Evolutionary conservation across 441 rosid species (phyloP).

Genomic region (Viola pubescens): DNA sequence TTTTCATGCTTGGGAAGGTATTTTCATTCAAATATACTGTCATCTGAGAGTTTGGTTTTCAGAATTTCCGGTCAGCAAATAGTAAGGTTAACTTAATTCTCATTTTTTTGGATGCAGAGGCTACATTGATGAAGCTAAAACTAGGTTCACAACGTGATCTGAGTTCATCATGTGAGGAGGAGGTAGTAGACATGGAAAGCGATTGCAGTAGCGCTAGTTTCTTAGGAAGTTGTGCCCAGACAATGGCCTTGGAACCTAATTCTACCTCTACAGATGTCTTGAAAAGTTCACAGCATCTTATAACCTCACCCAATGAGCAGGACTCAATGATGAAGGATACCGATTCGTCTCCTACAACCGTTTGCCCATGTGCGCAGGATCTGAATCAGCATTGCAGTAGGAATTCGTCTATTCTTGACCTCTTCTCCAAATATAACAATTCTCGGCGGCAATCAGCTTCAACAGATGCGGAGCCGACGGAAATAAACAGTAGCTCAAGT

Average conservation of each 20-base stretch:
- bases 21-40: not conserved
- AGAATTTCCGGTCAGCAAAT: not conserved
- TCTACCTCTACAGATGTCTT: constrained; percentile 11
- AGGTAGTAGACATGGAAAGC: constrained; percentile 17
- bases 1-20: no score
- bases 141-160: constrained; percentile 45
- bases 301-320: constrained; percentile 12
- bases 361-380: constrained; percentile 12
- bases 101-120: constrained; percentile 35
- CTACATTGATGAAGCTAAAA: constrained; percentile 69
- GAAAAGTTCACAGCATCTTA: not conserved
- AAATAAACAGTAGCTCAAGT: constrained; percentile 6
- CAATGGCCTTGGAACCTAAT: constrained; percentile 6
- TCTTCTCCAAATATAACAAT: constrained; percentile 51
- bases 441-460: constrained; percentile 19
- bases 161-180: constrained; percentile 8
- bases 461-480: constrained; percentile 12
- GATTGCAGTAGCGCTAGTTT: constrained; percentile 13
- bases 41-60: no score
- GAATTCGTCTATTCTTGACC: constrained; percentile 31
- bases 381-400: constrained; percentile 17
- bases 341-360: constrained; percentile 17
- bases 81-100: not conserved
- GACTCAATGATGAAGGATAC: constrained; percentile 20
- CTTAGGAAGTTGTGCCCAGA: not conserved